phyloP scores from a whole-genome alignment of 805 yeast species.

The Suhomyces canberraensis region DNA sequence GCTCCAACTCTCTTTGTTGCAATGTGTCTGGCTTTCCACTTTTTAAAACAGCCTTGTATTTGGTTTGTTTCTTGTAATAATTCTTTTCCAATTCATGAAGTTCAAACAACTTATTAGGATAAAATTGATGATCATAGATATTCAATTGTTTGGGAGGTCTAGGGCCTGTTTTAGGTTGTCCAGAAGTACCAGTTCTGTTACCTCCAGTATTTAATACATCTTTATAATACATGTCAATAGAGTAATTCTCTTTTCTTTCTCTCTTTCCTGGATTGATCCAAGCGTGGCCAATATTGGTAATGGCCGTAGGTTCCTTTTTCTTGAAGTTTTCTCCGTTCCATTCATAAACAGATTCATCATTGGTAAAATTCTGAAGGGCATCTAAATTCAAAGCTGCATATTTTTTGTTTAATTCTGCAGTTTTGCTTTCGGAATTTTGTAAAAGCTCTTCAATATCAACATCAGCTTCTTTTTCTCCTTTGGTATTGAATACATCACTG shows the following conservation, averaged over 20 bases:
- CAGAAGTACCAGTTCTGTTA: constrained; percentile 34
- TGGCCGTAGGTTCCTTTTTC: constrained; percentile 51
- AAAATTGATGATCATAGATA: constrained; percentile 88
- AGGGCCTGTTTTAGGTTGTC: constrained; percentile 54
- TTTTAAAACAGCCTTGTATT: constrained; percentile 60
- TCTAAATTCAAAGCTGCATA: constrained; percentile 68
- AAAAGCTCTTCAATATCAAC: constrained; percentile 61
- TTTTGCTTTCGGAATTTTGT: constrained; percentile 58
- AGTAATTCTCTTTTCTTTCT: constrained; percentile 80
- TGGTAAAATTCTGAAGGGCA: constrained; percentile 70
- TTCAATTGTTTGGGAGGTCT: constrained; percentile 81
- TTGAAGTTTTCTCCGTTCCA: constrained; percentile 86
- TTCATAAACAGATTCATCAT: constrained; percentile 68
- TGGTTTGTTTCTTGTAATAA: constrained; percentile 65
- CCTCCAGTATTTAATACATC: constrained; percentile 76
- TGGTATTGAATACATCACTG: constrained; percentile 50
- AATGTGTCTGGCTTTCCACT: constrained; percentile 45
- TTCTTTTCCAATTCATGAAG: constrained; percentile 79
- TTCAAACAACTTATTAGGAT: constrained; percentile 70
- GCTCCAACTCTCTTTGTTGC: constrained; percentile 37
- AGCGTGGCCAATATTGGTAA: constrained; percentile 49
- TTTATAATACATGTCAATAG: constrained; percentile 82
- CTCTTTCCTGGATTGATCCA: constrained; percentile 88
- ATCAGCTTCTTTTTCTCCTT: constrained; percentile 23
- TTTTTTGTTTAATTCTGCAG: constrained; percentile 57